phyloP scores from a whole-genome alignment of 805 yeast species.

The Yueomyces sp. region DNA sequence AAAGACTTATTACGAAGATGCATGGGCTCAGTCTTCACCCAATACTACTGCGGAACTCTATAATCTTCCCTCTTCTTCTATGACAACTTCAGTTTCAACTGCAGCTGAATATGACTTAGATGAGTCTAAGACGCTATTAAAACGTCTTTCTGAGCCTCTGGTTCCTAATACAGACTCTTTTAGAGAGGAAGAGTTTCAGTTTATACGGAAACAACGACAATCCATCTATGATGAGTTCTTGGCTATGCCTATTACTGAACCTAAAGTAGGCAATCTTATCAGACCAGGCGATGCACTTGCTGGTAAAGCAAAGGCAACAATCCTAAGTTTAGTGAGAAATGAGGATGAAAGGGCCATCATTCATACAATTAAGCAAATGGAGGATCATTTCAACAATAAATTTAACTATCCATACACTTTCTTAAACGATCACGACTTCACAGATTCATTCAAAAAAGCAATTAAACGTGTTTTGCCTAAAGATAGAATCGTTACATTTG shows the following conservation, averaged over 20 bases:
- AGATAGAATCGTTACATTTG: conserved; percentile 34
- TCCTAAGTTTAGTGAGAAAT: conserved; percentile 61
- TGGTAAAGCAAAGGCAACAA: conserved; percentile 57
- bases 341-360: conserved; percentile 38
- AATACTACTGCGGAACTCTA: too few species aligned
- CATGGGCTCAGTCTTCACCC: not conserved
- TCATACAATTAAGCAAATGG: conserved; percentile 46
- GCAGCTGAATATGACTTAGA: too few species aligned
- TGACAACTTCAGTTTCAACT: too few species aligned
- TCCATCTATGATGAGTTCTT: conserved; percentile 26
- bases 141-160: not conserved
- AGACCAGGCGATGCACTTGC: conserved; percentile 14
- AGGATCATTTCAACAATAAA: conserved; percentile 49
- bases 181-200: not conserved
- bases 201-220: not conserved
- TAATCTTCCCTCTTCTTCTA: too few species aligned
- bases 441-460: conserved; percentile 37
- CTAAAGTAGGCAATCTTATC: conserved; percentile 28
- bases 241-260: conserved; percentile 31
- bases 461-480: conserved; percentile 29
- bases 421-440: conserved; percentile 57
- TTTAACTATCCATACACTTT: conserved; percentile 75
- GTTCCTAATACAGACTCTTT: not conserved
- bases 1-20: not conserved
- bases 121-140: too few species aligned